These are phyloP conservation scores for Lithohypha guttulata DNA, from an alignment of 2,329 filamentous ascomycete genomes.

Conservation along the genomic window DNA sequence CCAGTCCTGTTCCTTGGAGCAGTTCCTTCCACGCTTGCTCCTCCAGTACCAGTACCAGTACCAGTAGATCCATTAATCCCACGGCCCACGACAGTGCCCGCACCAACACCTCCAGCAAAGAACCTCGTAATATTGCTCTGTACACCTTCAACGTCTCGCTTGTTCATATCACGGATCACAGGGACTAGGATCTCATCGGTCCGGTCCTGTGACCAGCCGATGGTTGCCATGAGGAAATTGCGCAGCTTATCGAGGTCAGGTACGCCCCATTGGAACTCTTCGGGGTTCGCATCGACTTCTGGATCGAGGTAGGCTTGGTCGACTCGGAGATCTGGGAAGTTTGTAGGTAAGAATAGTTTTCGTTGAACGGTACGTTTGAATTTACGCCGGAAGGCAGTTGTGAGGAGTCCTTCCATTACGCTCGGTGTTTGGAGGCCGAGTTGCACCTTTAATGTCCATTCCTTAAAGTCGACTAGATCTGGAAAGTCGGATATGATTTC, in stretches of 20 bases:
- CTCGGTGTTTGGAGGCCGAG: conserved; percentile 44
- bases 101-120: conserved; percentile 65
- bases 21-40: conserved; percentile 11
- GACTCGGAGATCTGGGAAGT: conserved; percentile 70
- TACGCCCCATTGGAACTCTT: conserved; percentile 88
- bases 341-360: conserved; percentile 73
- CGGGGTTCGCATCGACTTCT: conserved; percentile 68
- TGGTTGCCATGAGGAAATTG: conserved; percentile 75
- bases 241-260: conserved; percentile 81
- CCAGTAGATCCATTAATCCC: conserved; percentile 56
- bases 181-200: conserved; percentile 94
- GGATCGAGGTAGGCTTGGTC: conserved; percentile 75
- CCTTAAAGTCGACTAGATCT: conserved; percentile 61
- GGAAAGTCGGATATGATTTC: conserved; percentile 90
- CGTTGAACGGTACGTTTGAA: conserved; percentile 66
- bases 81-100: conserved; percentile 45
- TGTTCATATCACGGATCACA: conserved; percentile 92
- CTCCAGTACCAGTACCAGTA: conserved; percentile 1
- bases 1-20: conserved; percentile 52
- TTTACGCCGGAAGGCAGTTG: conserved; percentile 64
- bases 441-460: conserved; percentile 82
- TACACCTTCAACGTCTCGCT: conserved; percentile 74
- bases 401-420: conserved; percentile 46
- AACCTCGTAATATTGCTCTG: conserved; percentile 94
- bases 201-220: conserved; percentile 83